These are phyloP conservation scores for Alternaria sp. DNA, from an alignment of 2,329 filamentous ascomycete genomes.

Conservation along the genomic window DNA sequence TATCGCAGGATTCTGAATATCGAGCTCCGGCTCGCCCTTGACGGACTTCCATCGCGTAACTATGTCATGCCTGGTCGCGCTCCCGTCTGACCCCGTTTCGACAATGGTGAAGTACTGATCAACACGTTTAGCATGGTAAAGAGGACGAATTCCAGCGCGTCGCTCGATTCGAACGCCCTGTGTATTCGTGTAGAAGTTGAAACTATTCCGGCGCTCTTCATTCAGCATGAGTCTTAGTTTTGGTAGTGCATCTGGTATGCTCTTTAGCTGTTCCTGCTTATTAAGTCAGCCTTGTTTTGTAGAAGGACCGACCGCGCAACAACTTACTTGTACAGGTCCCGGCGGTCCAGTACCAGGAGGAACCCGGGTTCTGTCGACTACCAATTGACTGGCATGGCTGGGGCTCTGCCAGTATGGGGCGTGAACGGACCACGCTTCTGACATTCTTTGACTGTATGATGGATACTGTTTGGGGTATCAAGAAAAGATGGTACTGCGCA, in stretches of 20 bases:
- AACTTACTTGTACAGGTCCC: neutral
- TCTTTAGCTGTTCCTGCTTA: neutral
- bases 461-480: neutral
- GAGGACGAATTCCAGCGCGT: neutral
- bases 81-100: neutral
- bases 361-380: neutral
- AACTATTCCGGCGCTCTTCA: neutral
- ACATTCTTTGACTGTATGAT: neutral
- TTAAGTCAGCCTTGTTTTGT: neutral
- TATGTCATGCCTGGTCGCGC: neutral
- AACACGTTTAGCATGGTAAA: neutral
- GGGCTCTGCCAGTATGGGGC: neutral
- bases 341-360: neutral
- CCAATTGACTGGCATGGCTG: neutral
- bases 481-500: neutral
- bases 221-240: neutral
- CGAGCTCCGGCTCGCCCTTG: neutral
- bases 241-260: neutral
- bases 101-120: neutral
- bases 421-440: neutral
- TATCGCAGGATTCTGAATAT: neutral
- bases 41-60: neutral
- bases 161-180: neutral
- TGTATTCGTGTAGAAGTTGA: neutral
- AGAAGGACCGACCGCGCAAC: fast-evolving